phyloP scores from a whole-genome alignment of 805 yeast species.

The Blastobotrys muscicola region DNA sequence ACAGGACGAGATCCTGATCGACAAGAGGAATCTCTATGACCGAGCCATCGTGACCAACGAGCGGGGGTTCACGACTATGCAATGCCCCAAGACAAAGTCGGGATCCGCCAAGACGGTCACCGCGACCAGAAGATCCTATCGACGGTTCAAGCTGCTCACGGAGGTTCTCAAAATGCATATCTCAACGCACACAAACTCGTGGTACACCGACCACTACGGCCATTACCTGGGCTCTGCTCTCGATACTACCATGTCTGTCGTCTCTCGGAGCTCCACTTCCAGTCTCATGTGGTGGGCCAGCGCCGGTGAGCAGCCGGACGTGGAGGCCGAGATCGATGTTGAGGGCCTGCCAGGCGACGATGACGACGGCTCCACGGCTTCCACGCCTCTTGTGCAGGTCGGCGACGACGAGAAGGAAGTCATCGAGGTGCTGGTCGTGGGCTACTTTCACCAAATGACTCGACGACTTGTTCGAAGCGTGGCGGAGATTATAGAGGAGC shows the following conservation, averaged over 20 bases:
- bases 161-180: constrained; percentile 11
- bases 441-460: constrained; percentile 44
- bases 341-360: constrained; percentile 28
- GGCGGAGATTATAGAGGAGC: constrained; percentile 31
- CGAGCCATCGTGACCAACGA: constrained; percentile 21
- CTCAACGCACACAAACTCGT: neutral
- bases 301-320: constrained; percentile 53
- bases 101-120: neutral
- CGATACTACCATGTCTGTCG: constrained; percentile 3
- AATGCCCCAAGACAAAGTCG: neutral
- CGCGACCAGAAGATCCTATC: constrained; percentile 22
- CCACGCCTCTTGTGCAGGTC: neutral
- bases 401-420: too few relatives aligned
- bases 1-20: constrained; percentile 54
- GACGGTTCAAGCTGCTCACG: constrained; percentile 18
- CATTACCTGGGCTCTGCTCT: neutral
- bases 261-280: constrained; percentile 9
- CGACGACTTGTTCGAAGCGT: constrained; percentile 34
- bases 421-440: constrained; percentile 30
- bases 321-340: constrained; percentile 32
- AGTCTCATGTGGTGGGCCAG: constrained; percentile 84
- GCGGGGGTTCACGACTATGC: neutral
- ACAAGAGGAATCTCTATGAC: constrained; percentile 45
- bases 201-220: neutral
- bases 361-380: neutral